These are phyloP conservation scores for Hypoxylon fragiforme DNA, from an alignment of 495 filamentous ascomycete species.

Conservation along the genomic window DNA sequence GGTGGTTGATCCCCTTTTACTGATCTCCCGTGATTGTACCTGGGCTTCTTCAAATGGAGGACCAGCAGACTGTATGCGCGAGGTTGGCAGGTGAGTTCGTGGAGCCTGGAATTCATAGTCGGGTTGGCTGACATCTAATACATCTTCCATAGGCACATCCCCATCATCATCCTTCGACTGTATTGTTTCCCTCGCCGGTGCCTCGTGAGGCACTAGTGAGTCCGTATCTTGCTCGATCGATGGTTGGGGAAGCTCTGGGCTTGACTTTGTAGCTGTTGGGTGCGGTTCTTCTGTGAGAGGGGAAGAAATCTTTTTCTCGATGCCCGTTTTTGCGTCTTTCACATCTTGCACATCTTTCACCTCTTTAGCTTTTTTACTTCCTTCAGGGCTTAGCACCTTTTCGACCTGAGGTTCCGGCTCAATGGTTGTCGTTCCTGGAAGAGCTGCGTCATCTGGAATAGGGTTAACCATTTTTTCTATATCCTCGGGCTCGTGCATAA, in stretches of 20 bases:
- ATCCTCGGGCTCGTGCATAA: constrained; percentile 40
- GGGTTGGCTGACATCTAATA: constrained; percentile 42
- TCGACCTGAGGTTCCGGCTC: constrained; percentile 46
- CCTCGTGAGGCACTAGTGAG: constrained; percentile 10
- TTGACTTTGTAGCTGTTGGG: constrained; percentile 21
- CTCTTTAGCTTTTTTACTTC: no score
- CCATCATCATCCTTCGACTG: constrained; percentile 28
- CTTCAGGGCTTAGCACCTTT: constrained; percentile 38
- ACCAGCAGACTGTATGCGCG: constrained; percentile 17
- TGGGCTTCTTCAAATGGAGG: constrained; percentile 28
- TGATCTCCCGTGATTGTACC: constrained; percentile 32
- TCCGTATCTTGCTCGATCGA: constrained; percentile 37
- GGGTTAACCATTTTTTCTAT: constrained; percentile 40
- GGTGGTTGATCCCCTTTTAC: constrained; percentile 34
- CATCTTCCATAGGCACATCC: constrained; percentile 46
- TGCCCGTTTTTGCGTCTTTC: constrained; percentile 26
- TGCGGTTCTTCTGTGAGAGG: constrained; percentile 14
- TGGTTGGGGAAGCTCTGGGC: constrained; percentile 29
- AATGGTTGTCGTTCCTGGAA: constrained; percentile 37
- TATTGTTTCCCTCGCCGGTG: constrained; percentile 25
- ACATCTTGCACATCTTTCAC: constrained; percentile 34
- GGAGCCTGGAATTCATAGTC: constrained; percentile 31
- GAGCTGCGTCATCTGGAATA: constrained; percentile 36
- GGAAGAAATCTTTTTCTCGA: constrained; percentile 34
- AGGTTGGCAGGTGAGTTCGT: constrained; percentile 8